Evolutionary conservation across 108 stramenopile species (phyloP).

Genomic region (Cyclotella cryptica): DNA sequence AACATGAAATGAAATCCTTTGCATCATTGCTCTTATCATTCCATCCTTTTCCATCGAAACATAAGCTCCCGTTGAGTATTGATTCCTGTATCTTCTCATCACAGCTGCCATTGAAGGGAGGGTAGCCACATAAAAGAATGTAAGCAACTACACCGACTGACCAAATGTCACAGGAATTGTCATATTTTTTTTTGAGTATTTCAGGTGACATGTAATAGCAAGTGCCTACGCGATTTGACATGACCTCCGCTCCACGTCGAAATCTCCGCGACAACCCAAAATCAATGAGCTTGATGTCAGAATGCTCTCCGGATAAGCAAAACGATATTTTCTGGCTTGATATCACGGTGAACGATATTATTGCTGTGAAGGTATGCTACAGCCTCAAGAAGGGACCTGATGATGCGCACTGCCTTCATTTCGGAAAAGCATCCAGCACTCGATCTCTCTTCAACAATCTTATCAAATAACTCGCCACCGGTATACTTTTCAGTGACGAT

Average conservation of each 20-base stretch:
- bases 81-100: no score
- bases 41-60: conserved; percentile 21
- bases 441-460: conserved; percentile 83
- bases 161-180: conserved; percentile 65
- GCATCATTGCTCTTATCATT: conserved; percentile 26
- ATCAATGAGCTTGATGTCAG: conserved; percentile 74
- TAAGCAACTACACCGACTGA: conserved; percentile 79
- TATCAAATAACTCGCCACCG: conserved; percentile 92
- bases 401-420: conserved; percentile 21
- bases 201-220: conserved; percentile 74
- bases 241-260: conserved; percentile 23
- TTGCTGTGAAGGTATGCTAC: conserved; percentile 68
- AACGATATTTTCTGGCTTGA: conserved; percentile 77
- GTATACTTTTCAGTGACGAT: conserved; percentile 77
- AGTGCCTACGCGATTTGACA: conserved; percentile 51
- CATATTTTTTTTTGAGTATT: conserved; percentile 56
- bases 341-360: conserved; percentile 70
- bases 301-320: conserved; percentile 43
- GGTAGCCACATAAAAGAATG: conserved; percentile 73
- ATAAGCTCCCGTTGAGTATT: background rate
- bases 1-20: conserved; percentile 54
- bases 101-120: conserved; percentile 59
- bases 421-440: conserved; percentile 29
- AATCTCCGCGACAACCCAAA: conserved; percentile 66
- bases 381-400: conserved; percentile 52